A percentile compares a stretch with the other conserved stretches of the same genome.
phyloP scores from a whole-genome alignment of 2,329 filamentous ascomycete genomes.

The Sphaerostilbella broomeana region DNA sequence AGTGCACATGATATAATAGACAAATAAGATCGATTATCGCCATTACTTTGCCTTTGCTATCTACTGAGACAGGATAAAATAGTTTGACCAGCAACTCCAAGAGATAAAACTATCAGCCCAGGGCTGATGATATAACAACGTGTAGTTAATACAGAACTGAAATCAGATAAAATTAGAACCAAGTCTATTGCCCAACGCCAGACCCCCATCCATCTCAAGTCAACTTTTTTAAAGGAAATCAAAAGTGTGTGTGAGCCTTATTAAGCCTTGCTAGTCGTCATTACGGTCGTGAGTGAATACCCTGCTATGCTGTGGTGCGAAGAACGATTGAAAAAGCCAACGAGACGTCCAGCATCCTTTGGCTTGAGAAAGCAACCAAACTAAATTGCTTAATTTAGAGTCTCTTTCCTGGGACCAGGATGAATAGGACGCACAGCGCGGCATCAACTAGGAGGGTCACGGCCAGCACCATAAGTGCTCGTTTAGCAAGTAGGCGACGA shows the following conservation, averaged over 20 bases:
- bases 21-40: slow-evolving; percentile 16
- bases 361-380: background rate
- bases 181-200: slow-evolving; percentile 20
- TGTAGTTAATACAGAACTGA: slow-evolving; percentile 21
- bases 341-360: slow-evolving; percentile 1
- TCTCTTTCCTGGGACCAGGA: slow-evolving; percentile 85
- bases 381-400: slow-evolving; percentile 52
- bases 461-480: slow-evolving; percentile 72
- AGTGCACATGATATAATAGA: slow-evolving; percentile 23
- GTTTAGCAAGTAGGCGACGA: slow-evolving; percentile 74
- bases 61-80: slow-evolving; percentile 11
- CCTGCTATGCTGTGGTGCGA: background rate
- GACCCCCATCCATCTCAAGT: slow-evolving; percentile 7
- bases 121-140: slow-evolving; percentile 18
- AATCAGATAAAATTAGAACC: slow-evolving; percentile 3
- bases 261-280: slow-evolving; percentile 20
- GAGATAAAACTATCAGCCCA: slow-evolving; percentile 6
- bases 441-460: slow-evolving; percentile 72
- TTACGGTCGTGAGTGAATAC: slow-evolving; percentile 24
- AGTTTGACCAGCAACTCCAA: slow-evolving; percentile 20
- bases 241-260: slow-evolving; percentile 5
- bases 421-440: slow-evolving; percentile 82
- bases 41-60: slow-evolving; percentile 15
- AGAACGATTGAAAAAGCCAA: slow-evolving; percentile 6
- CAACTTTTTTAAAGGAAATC: background rate